Conservation (phyloP, 192 early-diverging fungal species). For the Podila epicladia region DNA sequence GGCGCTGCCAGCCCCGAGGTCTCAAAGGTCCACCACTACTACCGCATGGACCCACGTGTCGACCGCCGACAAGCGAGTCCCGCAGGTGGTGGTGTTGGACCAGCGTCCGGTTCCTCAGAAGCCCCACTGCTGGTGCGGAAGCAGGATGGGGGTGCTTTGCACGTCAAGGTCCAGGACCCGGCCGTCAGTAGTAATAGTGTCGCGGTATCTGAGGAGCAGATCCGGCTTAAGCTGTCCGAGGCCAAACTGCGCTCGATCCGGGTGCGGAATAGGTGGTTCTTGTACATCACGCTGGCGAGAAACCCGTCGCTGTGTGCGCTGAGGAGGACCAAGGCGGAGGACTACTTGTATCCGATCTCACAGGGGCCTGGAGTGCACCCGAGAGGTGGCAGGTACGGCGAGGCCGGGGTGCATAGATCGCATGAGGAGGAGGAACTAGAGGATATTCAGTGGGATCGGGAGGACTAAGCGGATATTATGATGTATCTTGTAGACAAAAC, state of each 20-base stretch:
- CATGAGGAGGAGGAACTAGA: constrained; percentile 29
- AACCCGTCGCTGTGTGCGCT: constrained; percentile 28
- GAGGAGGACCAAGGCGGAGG: constrained; percentile 13
- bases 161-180: constrained; percentile 4
- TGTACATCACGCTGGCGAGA: constrained; percentile 30
- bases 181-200: neutral
- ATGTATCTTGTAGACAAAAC: neutral
- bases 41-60: constrained; percentile 28
- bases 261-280: constrained; percentile 41
- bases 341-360: constrained; percentile 36
- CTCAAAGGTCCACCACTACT: constrained; percentile 41
- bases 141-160: neutral
- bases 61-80: constrained; percentile 4
- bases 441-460: constrained; percentile 47
- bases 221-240: constrained; percentile 25
- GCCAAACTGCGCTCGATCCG: constrained; percentile 43
- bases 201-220: constrained; percentile 25
- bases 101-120: neutral
- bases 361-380: constrained; percentile 9
- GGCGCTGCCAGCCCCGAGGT: constrained; percentile 22
- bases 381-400: neutral
- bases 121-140: neutral
- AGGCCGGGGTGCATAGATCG: neutral
- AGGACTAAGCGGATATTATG: constrained; percentile 5
- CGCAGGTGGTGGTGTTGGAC: neutral